Percentiles rank a stretch among this genome's conserved stretches.
Conservation (phyloP, 345 rosid genomes). For the Boechera stricta region DNA sequence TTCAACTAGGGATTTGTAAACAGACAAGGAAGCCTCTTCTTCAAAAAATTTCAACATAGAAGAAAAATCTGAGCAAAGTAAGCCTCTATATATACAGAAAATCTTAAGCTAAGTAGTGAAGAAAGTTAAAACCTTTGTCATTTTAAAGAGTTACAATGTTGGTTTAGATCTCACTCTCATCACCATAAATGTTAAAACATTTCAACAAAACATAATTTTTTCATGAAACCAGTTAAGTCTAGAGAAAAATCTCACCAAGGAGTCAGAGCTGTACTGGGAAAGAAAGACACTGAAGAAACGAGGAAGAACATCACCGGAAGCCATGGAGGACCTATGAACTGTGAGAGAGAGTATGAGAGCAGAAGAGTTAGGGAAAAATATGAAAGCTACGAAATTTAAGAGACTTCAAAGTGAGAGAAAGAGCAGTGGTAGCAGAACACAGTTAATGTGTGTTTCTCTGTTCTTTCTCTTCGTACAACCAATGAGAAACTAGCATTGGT, state of each 20-base stretch:
- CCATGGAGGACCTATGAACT: neutral
- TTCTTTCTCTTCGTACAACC: neutral
- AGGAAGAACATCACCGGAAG: conserved; percentile 4
- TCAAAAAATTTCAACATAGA: too few relatives aligned
- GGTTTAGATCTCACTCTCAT: too few relatives aligned
- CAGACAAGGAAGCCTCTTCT: too few relatives aligned
- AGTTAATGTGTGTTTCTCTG: neutral
- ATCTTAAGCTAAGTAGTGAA: too few relatives aligned
- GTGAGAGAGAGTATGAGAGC: neutral
- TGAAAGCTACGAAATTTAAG: neutral
- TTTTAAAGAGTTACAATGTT: too few relatives aligned
- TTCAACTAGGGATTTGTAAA: too few relatives aligned
- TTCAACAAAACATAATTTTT: too few relatives aligned
- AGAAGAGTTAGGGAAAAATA: neutral
- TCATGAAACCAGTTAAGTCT: neutral
- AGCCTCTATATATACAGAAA: too few relatives aligned
- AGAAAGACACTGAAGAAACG: neutral
- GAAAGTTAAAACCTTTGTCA: too few relatives aligned
- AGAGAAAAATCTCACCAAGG: neutral
- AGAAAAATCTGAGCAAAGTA: too few relatives aligned
- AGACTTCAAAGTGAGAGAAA: neutral
- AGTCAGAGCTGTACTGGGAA: neutral
- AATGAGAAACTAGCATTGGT: neutral
- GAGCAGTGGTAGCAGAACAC: neutral
- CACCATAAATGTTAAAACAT: neutral